Percentiles rank a stretch among this genome's conserved stretches.
Evolutionary conservation across 305 asterid genomes (phyloP).

Genomic region (Solanum hybrid): DNA sequence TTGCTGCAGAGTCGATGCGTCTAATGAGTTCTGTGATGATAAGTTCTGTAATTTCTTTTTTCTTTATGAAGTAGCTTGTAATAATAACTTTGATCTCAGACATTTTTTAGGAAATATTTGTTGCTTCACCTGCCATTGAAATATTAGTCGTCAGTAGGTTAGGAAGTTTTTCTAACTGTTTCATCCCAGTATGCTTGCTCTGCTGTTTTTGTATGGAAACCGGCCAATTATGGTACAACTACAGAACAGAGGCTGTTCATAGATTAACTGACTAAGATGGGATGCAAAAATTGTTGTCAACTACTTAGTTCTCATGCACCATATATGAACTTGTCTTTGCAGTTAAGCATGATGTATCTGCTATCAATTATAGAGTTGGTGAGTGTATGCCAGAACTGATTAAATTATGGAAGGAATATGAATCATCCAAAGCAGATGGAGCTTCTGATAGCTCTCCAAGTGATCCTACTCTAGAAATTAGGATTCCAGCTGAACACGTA

Average conservation of each 20-base stretch:
- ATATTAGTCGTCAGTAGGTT: background rate
- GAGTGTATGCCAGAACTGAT: constrained; percentile 94
- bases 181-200: background rate
- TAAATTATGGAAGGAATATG: constrained; percentile 79
- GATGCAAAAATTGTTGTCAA: background rate
- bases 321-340: constrained; percentile 19
- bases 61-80: background rate
- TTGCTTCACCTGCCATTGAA: background rate
- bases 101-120: background rate
- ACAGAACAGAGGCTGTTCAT: background rate
- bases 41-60: background rate
- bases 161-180: background rate
- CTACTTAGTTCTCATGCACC: background rate
- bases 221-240: background rate
- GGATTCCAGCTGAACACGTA: constrained; percentile 96
- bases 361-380: constrained; percentile 79
- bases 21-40: background rate
- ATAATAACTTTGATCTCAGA: background rate
- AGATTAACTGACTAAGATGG: background rate
- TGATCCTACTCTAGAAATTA: constrained; percentile 87
- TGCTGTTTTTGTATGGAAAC: background rate
- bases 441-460: constrained; percentile 47
- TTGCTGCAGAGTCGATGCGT: background rate
- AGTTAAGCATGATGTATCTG: constrained; percentile 67
- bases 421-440: constrained; percentile 54